Base-by-base conservation (phyloP, 2,329 filamentous ascomycete genomes). In the Scortechinia acanthostroma region DNA sequence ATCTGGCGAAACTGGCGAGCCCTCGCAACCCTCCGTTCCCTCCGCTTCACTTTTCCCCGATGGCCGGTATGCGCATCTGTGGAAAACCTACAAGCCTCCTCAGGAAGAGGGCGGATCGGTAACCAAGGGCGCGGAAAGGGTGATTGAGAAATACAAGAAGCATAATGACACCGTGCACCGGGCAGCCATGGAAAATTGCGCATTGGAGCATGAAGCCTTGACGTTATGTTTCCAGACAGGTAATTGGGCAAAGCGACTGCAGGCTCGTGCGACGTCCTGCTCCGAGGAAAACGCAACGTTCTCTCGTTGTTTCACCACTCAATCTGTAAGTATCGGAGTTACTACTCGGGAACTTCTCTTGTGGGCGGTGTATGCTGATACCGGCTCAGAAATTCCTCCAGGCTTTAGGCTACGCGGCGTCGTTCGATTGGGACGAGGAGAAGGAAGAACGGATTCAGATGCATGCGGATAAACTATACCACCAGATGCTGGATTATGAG, bases 1-100 rank as follows among this genome's bases (percentile, higher is more conserved):
- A 40, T 10, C n/a, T n/a, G 25, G 28, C 25, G 45, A 42, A 45
- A 42, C 44, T 42, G 15, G 43, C 16, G 22, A 45, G 48, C 44
- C 48, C 45, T 45, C 44, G 21, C 15, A 45, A 10, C 16, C 35
- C 21, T 43, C 33, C 46, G 15, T 30, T 37, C 54, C 58, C 21
- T 45, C 45, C 3, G 49, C 80, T 53, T 84, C 80, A 14, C 68
- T 83, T 16, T 86, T 72, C 56, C 74, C 76, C 56, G 84, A 88
- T 59, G 83, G 83, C 50, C 77, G 84, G 48, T 88, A 87, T 64
- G 89, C 91, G 46, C 78, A 97, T 60, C 72, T 98, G 22, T 98
- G 35, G 35, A 40, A 40, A 17, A 40, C 35, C 10, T 40, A 40
- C 35, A 40, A 40, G 17, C 35, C 35, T 19, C 35, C 35, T 13